phyloP scores from a whole-genome alignment of 331 rosid genomes.

The Malus hybrid region DNA sequence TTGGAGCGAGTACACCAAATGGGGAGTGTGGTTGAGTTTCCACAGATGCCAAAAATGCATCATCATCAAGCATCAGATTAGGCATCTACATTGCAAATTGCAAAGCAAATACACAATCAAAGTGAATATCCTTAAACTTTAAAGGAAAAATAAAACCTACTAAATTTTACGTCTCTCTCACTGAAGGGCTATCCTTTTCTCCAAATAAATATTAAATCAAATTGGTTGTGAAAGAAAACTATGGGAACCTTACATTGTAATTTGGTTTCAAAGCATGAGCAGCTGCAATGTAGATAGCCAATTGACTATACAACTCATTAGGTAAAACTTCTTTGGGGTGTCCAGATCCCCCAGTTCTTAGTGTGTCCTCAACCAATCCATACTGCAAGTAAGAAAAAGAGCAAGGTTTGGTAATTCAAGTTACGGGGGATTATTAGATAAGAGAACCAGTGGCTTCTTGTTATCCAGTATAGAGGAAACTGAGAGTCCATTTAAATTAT shows the following conservation, averaged over 20 bases:
- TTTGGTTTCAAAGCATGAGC: slow-evolving; percentile 96
- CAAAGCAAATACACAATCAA: neutral
- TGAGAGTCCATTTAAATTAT: neutral
- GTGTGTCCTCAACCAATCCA: slow-evolving; percentile 96
- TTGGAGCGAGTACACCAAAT: no score
- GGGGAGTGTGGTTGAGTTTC: no score
- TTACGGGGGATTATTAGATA: slow-evolving; percentile 3
- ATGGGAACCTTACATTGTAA: slow-evolving; percentile 59
- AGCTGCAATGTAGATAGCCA: slow-evolving; percentile 97
- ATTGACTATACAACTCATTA: slow-evolving; percentile 92
- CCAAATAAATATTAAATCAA: neutral
- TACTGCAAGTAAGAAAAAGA: slow-evolving; percentile 50
- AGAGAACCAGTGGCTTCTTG: slow-evolving; percentile 11
- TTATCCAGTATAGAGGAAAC: neutral
- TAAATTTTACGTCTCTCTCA: neutral
- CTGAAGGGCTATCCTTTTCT: neutral
- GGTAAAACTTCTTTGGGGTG: slow-evolving; percentile 75
- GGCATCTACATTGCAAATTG: no score
- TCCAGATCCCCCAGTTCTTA: slow-evolving; percentile 72
- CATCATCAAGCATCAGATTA: no score
- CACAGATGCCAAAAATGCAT: no score
- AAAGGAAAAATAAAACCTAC: neutral
- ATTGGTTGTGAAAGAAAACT: slow-evolving; percentile 5
- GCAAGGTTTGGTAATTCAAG: slow-evolving; percentile 9
- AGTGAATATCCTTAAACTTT: neutral